These are phyloP conservation scores for Sporothrix pseudoabietina DNA, from an alignment of 2,329 filamentous ascomycete species.

Conservation along the genomic window DNA sequence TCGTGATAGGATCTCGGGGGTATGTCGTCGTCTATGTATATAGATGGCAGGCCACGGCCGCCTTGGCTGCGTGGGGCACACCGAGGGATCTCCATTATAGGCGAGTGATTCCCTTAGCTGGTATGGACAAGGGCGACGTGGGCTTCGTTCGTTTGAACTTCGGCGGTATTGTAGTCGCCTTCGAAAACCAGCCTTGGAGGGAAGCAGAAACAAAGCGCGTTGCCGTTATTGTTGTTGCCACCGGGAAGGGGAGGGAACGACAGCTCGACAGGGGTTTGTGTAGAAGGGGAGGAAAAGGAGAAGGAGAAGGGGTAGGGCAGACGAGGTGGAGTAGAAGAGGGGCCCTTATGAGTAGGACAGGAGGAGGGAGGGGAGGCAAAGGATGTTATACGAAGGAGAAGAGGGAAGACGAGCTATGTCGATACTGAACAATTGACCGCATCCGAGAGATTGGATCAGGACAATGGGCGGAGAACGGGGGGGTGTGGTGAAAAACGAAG, in stretches of 20 bases:
- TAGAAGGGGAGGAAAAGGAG: not conserved
- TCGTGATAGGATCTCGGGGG: slow-evolving; percentile 29
- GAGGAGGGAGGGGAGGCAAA: not conserved
- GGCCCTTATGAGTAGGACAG: slow-evolving; percentile 7
- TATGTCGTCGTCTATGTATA: slow-evolving; percentile 36
- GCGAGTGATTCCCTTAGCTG: not conserved
- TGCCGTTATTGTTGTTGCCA: slow-evolving; percentile 16
- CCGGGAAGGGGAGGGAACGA: not conserved
- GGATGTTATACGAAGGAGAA: slow-evolving; percentile 11
- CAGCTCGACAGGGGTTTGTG: slow-evolving; percentile 28
- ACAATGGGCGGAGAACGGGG: slow-evolving; percentile 7
- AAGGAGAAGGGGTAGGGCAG: not conserved
- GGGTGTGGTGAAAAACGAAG: not conserved
- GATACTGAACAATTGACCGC: slow-evolving; percentile 14
- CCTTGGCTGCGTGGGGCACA: slow-evolving; percentile 29
- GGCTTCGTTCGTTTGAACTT: slow-evolving; percentile 14
- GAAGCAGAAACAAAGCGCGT: slow-evolving; percentile 14
- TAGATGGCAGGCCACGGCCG: slow-evolving; percentile 33
- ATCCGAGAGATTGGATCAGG: slow-evolving; percentile 24
- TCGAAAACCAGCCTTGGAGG: slow-evolving; percentile 16
- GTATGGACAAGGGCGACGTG: not conserved
- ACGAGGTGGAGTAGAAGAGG: slow-evolving; percentile 1
- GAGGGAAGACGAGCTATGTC: slow-evolving; percentile 7
- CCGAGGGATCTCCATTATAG: slow-evolving; percentile 35
- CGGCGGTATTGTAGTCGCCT: slow-evolving; percentile 3